Base-by-base conservation (phyloP, 257 asterid species). In the Salvia splendens region DNA sequence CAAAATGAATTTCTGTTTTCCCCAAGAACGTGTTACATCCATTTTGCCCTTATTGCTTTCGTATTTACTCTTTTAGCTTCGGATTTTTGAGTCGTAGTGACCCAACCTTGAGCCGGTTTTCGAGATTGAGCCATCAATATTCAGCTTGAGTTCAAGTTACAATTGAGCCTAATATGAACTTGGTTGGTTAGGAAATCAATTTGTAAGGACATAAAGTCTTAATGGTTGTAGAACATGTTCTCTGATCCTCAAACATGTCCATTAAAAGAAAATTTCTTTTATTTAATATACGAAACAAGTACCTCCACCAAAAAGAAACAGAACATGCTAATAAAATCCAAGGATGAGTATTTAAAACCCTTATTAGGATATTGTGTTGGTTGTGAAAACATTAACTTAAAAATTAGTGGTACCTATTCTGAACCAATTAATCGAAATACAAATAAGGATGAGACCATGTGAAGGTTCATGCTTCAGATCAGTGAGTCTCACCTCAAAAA, bases 401-500 rank as follows among this genome's bases (percentile, higher is more conserved):
- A 12, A 41, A 41, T 43, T 4, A 40, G 24, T 16, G 17, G 9
- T 47, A 61, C 38, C 67, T 56, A 11, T 57, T 20, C 9, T 35
- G 53, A 67, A 52, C 50, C 16, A 65, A 16, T 20, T 48, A n/a
- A 36, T 12, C 4, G 6, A 49, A 6, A 42, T 47, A 20, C 69
- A 35, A 36, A 45, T 6, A 57, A 43, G 20, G 12, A 20, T 45
- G 45, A 38, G 36, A 7, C 16, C 45, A 47, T 60, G 55, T 65
- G 40, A 41, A 58, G 38, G 12, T 33, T 32, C 47, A 24, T 16
- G 59, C 20, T 75, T 50, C 61, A 17, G 49, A 54, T 61, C 57
- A 55, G 32, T 8, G 32, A 35, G 60, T 61, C 40, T 53, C 38
- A 41, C 68, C 52, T 52, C 52, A 15, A 46, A 35, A 35, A 57